These are phyloP conservation scores for Prunella vulgaris DNA, from an alignment of 257 asterid genomes.

Conservation along the genomic window DNA sequence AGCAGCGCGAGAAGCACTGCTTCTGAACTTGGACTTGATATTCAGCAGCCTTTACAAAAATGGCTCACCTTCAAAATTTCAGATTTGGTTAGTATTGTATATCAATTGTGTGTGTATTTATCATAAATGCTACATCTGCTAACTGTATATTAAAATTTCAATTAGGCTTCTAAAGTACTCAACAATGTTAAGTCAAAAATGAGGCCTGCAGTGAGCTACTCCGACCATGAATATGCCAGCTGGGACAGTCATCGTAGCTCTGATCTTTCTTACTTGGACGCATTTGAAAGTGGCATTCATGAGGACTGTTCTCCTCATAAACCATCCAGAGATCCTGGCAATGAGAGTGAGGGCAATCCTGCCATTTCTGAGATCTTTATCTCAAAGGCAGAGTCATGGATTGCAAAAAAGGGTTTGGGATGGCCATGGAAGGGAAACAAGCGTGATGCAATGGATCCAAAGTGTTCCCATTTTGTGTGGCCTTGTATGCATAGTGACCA, in stretches of 20 bases:
- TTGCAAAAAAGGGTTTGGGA: slow-evolving; percentile 47
- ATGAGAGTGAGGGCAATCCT: slow-evolving; percentile 65
- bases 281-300: slow-evolving; percentile 13
- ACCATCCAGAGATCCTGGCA: slow-evolving; percentile 57
- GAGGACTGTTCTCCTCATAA: slow-evolving; percentile 38
- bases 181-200: slow-evolving; percentile 84
- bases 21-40: slow-evolving; percentile 68
- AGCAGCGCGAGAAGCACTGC: slow-evolving; percentile 45
- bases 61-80: slow-evolving; percentile 79
- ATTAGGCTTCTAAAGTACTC: slow-evolving; percentile 83
- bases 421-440: slow-evolving; percentile 94
- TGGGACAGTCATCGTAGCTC: slow-evolving; percentile 59
- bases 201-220: slow-evolving; percentile 45
- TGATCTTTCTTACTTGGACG: no score
- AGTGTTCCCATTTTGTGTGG: no score
- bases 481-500: slow-evolving; percentile 69
- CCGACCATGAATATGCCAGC: slow-evolving; percentile 59
- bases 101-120: not conserved
- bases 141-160: slow-evolving; percentile 17
- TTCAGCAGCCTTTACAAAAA: slow-evolving; percentile 73
- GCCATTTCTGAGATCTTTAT: slow-evolving; percentile 62
- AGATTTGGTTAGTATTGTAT: slow-evolving; percentile 54
- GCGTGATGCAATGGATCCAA: no score
- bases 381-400: slow-evolving; percentile 88
- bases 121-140: slow-evolving; percentile 20